Conservation (phyloP, 306 rosid genomes). For the Medicago truncatula region MtrunA17r5.0-ANR NC_053048.1:53785501-53786000, state of each 20-base stretch:
- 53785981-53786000: too few relatives aligned
- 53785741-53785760: constrained; percentile 15
- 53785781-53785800: constrained; percentile 26
- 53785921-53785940: too few relatives aligned
- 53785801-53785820: constrained; percentile 12
- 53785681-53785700: constrained; percentile 26
- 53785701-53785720: constrained; percentile 14
- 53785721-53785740: constrained; percentile 24
- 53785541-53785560: constrained; percentile 23
- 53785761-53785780: constrained; percentile 21
- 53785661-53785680: constrained; percentile 12
- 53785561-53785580: constrained; percentile 29
- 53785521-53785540: constrained; percentile 31
- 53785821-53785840: constrained; percentile 25
- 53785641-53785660: constrained; percentile 34
- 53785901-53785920: background rate
- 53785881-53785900: constrained; percentile 20
- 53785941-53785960: too few relatives aligned
- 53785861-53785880: constrained; percentile 16
- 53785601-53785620: constrained; percentile 19
- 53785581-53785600: constrained; percentile 14
- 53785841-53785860: constrained; percentile 35
- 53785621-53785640: background rate
- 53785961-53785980: too few relatives aligned
- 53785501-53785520: constrained; percentile 32